phyloP scores from a whole-genome alignment of 2,329 filamentous ascomycete genomes.

The Tolypocladium amazonense region DNA sequence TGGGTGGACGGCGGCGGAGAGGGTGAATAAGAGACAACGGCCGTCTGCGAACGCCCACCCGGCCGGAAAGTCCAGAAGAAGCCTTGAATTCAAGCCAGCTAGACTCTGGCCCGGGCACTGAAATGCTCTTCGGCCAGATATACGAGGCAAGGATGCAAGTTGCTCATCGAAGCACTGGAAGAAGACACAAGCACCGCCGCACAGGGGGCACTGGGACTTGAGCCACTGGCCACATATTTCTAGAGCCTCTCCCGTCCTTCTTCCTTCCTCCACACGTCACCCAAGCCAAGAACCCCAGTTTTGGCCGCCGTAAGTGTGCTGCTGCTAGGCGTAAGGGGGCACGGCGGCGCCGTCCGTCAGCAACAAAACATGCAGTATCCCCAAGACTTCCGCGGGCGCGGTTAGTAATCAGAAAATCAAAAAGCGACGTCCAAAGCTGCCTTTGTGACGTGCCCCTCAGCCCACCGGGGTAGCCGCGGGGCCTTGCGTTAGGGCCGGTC shows the following conservation, averaged over 20 bases:
- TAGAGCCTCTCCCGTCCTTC: background rate
- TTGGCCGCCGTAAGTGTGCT: background rate
- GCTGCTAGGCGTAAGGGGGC: background rate
- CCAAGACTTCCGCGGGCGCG: background rate
- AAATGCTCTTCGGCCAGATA: background rate
- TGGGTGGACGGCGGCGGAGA: background rate
- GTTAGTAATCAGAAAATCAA: slow-evolving; percentile 1
- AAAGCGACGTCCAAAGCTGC: no score
- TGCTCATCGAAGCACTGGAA: background rate
- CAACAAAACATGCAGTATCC: background rate
- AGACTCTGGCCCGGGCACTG: background rate
- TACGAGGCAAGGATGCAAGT: background rate
- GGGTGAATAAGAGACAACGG: background rate
- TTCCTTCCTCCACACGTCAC: background rate
- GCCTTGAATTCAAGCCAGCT: background rate
- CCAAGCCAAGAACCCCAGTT: background rate
- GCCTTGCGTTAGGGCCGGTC: background rate
- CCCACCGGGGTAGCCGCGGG: background rate
- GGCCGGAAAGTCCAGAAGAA: background rate
- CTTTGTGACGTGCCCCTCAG: background rate
- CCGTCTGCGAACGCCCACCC: background rate
- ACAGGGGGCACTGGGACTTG: no score
- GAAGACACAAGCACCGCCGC: background rate
- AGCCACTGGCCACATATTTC: background rate
- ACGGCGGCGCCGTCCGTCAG: background rate